Percentiles rank a stretch among this genome's conserved stretches.
Conservation (phyloP, 2,329 filamentous ascomycete genomes). For the Paramyrothecium sp. region DNA sequence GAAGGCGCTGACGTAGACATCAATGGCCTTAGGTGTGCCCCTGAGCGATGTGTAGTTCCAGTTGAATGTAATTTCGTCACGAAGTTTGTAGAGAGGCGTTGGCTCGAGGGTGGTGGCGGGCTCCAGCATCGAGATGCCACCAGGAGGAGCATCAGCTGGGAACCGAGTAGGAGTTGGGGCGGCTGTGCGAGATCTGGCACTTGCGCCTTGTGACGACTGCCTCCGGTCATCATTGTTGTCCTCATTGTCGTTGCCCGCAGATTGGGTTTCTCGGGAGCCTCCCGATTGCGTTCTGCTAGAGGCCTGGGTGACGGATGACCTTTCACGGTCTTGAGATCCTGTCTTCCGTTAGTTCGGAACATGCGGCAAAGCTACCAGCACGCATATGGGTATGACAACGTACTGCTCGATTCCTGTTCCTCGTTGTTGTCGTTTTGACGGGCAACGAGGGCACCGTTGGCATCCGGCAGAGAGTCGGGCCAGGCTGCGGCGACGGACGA, state of each 20-base stretch:
- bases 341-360: too few relatives aligned
- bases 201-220: slow-evolving; percentile 13
- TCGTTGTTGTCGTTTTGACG: slow-evolving; percentile 38
- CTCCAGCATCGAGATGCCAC: slow-evolving; percentile 51
- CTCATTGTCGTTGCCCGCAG: slow-evolving; percentile 21
- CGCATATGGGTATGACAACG: too few relatives aligned
- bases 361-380: too few relatives aligned
- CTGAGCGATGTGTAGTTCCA: slow-evolving; percentile 67
- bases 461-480: slow-evolving; percentile 54
- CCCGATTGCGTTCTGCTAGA: slow-evolving; percentile 3
- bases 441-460: slow-evolving; percentile 49
- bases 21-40: slow-evolving; percentile 57
- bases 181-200: neutral
- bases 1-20: slow-evolving; percentile 58
- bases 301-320: too few relatives aligned
- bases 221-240: slow-evolving; percentile 21
- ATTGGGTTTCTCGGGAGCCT: slow-evolving; percentile 4
- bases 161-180: slow-evolving; percentile 36
- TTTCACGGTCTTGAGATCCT: too few relatives aligned
- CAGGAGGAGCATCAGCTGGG: slow-evolving; percentile 44
- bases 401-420: neutral
- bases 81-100: slow-evolving; percentile 58
- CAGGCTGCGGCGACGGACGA: slow-evolving; percentile 52
- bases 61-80: slow-evolving; percentile 56
- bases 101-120: slow-evolving; percentile 44